Evolutionary conservation across 2,329 filamentous ascomycete species (phyloP).

Genomic region (Parascedosporium putredinis): DNA sequence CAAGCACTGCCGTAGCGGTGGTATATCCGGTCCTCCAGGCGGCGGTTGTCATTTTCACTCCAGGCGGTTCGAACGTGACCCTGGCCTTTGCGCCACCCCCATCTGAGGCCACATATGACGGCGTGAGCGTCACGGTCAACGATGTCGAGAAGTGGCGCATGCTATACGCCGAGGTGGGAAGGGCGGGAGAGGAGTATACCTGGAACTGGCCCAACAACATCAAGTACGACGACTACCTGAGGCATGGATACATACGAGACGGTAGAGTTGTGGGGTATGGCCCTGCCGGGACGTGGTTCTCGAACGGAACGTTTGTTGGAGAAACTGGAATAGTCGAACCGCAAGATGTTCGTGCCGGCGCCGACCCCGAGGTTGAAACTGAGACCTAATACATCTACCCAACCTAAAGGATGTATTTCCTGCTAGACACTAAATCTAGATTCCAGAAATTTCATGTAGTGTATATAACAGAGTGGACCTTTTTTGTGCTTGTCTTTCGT

Average conservation of each 20-base stretch:
- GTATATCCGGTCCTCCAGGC: slow-evolving; percentile 29
- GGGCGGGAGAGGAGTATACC: neutral
- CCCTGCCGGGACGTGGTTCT: slow-evolving; percentile 2
- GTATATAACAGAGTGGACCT: no score
- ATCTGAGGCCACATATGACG: neutral
- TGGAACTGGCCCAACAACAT: neutral
- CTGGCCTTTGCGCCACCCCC: slow-evolving; percentile 18
- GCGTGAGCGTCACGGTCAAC: slow-evolving; percentile 2
- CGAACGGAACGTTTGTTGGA: slow-evolving; percentile 5
- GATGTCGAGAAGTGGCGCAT: slow-evolving; percentile 5
- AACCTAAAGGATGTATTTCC: no score
- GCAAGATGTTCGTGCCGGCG: neutral
- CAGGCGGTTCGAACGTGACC: slow-evolving; percentile 40
- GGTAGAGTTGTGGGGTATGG: neutral
- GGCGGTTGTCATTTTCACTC: slow-evolving; percentile 21
- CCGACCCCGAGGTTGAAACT: neutral
- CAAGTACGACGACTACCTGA: slow-evolving; percentile 3
- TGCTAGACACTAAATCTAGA: no score
- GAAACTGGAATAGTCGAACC: neutral
- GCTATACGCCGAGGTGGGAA: slow-evolving; percentile 1
- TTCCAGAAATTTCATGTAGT: no score
- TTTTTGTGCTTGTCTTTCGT: no score
- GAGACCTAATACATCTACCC: no score
- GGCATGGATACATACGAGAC: slow-evolving; percentile 1
- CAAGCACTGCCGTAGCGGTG: slow-evolving; percentile 46